These are phyloP conservation scores for Sporothrix sp. DNA, from an alignment of 2,329 filamentous ascomycete genomes.

Conservation along the genomic window DNA sequence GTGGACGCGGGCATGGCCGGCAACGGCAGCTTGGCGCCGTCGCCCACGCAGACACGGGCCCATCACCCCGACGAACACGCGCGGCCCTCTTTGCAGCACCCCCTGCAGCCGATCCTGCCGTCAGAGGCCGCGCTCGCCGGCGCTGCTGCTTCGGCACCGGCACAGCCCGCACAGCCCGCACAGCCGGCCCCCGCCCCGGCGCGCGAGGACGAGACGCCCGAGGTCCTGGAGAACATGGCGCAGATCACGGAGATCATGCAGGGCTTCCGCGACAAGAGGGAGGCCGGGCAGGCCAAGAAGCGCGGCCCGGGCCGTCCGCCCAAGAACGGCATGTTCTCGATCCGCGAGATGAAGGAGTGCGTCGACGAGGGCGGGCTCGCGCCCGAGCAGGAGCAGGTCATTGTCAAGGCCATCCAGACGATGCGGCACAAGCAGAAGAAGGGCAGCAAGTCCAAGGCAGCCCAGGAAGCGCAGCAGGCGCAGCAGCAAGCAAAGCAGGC, in stretches of 20 bases:
- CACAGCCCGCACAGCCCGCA: no score
- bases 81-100: no score
- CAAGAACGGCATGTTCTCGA: conserved; percentile 76
- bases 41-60: no score
- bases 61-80: no score
- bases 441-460: not conserved
- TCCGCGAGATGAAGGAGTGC: conserved; percentile 57
- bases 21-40: not conserved
- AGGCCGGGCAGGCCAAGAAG: conserved; percentile 44
- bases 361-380: conserved; percentile 21
- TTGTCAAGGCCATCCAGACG: conserved; percentile 8
- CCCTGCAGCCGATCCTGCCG: no score
- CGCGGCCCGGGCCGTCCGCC: conserved; percentile 72
- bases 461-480: not conserved
- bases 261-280: not conserved
- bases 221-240: conserved; percentile 5
- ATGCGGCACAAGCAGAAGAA: conserved; percentile 13
- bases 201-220: no score
- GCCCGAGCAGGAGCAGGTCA: not conserved
- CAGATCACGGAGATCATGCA: conserved; percentile 8
- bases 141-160: no score
- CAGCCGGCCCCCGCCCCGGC: no score
- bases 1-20: conserved; percentile 8
- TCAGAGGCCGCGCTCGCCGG: no score
- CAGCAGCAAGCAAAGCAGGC: not conserved